These are phyloP conservation scores for Botrytis byssoidea DNA, from an alignment of 2,329 filamentous ascomycete genomes.

Conservation along the genomic window DNA sequence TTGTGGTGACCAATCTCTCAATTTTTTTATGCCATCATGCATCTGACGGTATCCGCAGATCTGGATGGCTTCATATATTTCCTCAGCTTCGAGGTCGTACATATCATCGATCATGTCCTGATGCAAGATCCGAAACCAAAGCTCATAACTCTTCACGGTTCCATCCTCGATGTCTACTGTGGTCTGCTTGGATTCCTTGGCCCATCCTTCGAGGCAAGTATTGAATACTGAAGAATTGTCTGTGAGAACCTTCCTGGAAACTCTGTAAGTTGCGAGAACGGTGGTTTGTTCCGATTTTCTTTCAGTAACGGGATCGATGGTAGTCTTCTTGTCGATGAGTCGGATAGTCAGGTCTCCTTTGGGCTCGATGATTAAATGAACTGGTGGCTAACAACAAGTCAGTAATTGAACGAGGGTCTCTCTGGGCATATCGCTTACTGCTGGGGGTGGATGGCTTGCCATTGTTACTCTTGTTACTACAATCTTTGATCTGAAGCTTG, in stretches of 20 bases:
- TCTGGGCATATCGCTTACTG: not conserved
- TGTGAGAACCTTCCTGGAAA: constrained; percentile 19
- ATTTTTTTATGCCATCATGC: not conserved
- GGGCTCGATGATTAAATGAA: not conserved
- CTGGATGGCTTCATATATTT: constrained; percentile 25
- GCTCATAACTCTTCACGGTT: constrained; percentile 20
- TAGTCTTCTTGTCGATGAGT: not conserved
- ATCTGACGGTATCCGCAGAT: constrained; percentile 15
- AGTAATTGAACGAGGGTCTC: not conserved
- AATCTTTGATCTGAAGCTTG: not conserved
- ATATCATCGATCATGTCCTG: constrained; percentile 12
- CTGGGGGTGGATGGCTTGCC: not conserved
- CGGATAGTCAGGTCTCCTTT: not conserved
- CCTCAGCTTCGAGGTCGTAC: constrained; percentile 11
- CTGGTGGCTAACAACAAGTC: not conserved
- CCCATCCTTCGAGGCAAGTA: constrained; percentile 5
- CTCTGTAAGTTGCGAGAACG: constrained; percentile 20
- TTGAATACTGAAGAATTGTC: constrained; percentile 21
- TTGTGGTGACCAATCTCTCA: constrained; percentile 23
- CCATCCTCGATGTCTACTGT: constrained; percentile 24
- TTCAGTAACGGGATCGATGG: not conserved
- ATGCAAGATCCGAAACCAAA: constrained; percentile 28
- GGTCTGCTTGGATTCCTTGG: constrained; percentile 2
- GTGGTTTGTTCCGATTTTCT: not conserved
- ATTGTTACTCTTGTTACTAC: not conserved